Conservation (phyloP, 2,329 filamentous ascomycete genomes). For the Diaporthe amygdali region DNA sequence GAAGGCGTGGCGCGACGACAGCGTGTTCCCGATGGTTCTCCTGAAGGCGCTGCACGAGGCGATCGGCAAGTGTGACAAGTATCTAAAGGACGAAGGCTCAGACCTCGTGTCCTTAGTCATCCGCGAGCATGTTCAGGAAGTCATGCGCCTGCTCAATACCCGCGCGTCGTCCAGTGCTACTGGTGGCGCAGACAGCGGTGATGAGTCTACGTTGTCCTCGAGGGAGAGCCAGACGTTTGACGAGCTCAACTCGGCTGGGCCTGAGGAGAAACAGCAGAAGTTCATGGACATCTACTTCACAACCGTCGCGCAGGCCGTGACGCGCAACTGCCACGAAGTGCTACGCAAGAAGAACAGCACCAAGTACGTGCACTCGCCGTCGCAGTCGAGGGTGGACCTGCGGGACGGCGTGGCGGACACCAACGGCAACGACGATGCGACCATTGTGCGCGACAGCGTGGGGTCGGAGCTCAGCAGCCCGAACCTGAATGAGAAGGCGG, state of each 20-base stretch:
- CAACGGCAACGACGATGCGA: conserved; percentile 29
- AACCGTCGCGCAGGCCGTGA: conserved; percentile 46
- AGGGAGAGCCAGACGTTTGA: conserved; percentile 39
- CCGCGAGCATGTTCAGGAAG: conserved; percentile 54
- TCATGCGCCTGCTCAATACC: conserved; percentile 51
- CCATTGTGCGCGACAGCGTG: not conserved
- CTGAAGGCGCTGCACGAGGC: conserved; percentile 46
- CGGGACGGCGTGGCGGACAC: conserved; percentile 12
- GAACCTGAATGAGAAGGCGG: not conserved
- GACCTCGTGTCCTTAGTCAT: conserved; percentile 51
- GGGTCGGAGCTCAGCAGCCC: not conserved
- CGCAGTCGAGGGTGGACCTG: conserved; percentile 26
- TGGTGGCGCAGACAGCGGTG: conserved; percentile 9
- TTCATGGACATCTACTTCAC: conserved; percentile 61
- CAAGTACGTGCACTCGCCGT: conserved; percentile 29
- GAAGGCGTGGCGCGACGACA: conserved; percentile 15
- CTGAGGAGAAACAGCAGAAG: conserved; percentile 53
- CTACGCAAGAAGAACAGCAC: conserved; percentile 31
- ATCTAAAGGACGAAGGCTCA: conserved; percentile 37
- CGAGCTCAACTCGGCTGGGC: conserved; percentile 51
- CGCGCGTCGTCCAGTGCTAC: conserved; percentile 24
- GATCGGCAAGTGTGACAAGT: conserved; percentile 47
- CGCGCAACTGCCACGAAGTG: conserved; percentile 38
- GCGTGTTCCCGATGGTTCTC: conserved; percentile 38
- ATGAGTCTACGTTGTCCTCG: conserved; percentile 17